Conservation (phyloP, 768 basidiomycete genomes). For the Auriscalpium vulgare region DNA sequence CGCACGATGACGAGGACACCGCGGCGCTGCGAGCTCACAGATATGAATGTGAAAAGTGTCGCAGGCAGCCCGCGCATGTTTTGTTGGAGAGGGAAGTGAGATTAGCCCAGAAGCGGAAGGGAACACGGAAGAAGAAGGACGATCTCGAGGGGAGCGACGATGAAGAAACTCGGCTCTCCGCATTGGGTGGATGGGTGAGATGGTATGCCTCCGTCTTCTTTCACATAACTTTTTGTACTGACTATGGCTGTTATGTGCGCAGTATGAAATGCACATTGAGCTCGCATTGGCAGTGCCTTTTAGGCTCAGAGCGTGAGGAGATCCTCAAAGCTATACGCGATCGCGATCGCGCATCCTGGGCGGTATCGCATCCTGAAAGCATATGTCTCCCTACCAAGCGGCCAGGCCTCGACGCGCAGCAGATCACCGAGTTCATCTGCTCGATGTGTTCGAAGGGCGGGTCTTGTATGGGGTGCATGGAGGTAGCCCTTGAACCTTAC, state of each 20-base stretch:
- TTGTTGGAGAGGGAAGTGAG: slow-evolving; percentile 30
- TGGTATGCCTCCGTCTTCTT: slow-evolving; percentile 42
- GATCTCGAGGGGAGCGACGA: slow-evolving; percentile 50
- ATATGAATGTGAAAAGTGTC: slow-evolving; percentile 65
- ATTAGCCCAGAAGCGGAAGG: slow-evolving; percentile 30
- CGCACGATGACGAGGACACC: slow-evolving; percentile 48
- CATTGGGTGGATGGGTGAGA: slow-evolving; percentile 75
- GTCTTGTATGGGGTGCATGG: slow-evolving; percentile 69
- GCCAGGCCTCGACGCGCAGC: slow-evolving; percentile 20
- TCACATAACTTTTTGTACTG: neutral
- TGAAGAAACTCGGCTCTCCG: slow-evolving; percentile 40
- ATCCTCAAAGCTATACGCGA: slow-evolving; percentile 59
- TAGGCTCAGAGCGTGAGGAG: slow-evolving; percentile 57
- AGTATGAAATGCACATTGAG: slow-evolving; percentile 74
- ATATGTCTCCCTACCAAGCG: slow-evolving; percentile 1
- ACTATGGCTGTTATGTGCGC: neutral
- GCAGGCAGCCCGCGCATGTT: slow-evolving; percentile 47
- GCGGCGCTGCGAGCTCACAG: slow-evolving; percentile 55
- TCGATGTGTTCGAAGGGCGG: slow-evolving; percentile 68
- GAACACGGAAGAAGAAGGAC: slow-evolving; percentile 32
- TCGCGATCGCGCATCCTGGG: slow-evolving; percentile 38
- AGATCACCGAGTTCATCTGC: slow-evolving; percentile 78
- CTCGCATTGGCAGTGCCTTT: slow-evolving; percentile 72
- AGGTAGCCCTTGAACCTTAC: slow-evolving; percentile 45
- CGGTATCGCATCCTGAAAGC: slow-evolving; percentile 10